Percentiles rank a stretch among this genome's conserved stretches.
Conservation (phyloP, 2,329 filamentous ascomycete species). For the Alternaria brassicicola region DNA sequence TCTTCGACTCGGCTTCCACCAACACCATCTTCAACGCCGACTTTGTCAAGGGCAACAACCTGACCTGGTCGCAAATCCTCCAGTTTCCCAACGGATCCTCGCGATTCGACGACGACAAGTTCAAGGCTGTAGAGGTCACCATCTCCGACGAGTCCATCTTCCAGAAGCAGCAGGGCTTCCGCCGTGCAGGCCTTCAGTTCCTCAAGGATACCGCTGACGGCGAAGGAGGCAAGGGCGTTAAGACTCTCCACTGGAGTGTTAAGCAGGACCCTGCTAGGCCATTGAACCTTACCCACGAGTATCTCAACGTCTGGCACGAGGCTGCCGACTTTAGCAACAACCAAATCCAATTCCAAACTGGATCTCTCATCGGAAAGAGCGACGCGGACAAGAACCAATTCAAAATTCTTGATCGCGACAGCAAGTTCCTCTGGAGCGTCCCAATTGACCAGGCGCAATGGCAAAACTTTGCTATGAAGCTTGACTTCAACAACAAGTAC, state of each 20-base stretch:
- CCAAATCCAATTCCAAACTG: conserved; percentile 60
- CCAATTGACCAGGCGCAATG: conserved; percentile 59
- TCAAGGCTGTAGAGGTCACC: conserved; percentile 60
- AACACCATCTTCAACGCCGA: conserved; percentile 57
- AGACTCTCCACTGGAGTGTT: conserved; percentile 67
- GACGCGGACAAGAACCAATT: conserved; percentile 52
- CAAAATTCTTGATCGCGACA: conserved; percentile 48
- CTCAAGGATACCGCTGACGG: conserved; percentile 60
- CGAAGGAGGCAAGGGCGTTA: conserved; percentile 60
- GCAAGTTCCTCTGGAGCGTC: conserved; percentile 55
- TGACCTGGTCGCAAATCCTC: conserved; percentile 60
- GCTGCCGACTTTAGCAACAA: conserved; percentile 49
- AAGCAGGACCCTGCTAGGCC: conserved; percentile 59
- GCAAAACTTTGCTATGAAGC: conserved; percentile 67
- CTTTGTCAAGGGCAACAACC: conserved; percentile 60
- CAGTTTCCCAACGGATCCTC: conserved; percentile 55
- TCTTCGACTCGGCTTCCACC: conserved; percentile 42
- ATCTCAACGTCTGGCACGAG: conserved; percentile 56
- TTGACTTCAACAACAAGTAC: conserved; percentile 64
- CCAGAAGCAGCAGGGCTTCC: conserved; percentile 64
- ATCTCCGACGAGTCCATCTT: conserved; percentile 67
- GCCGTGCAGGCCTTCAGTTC: conserved; percentile 63
- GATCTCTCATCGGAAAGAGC: conserved; percentile 57
- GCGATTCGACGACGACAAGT: conserved; percentile 54
- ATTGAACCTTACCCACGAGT: conserved; percentile 67